These are phyloP conservation scores for Neospermospora avenae DNA, from an alignment of 2,329 filamentous ascomycete genomes.

Conservation along the genomic window DNA sequence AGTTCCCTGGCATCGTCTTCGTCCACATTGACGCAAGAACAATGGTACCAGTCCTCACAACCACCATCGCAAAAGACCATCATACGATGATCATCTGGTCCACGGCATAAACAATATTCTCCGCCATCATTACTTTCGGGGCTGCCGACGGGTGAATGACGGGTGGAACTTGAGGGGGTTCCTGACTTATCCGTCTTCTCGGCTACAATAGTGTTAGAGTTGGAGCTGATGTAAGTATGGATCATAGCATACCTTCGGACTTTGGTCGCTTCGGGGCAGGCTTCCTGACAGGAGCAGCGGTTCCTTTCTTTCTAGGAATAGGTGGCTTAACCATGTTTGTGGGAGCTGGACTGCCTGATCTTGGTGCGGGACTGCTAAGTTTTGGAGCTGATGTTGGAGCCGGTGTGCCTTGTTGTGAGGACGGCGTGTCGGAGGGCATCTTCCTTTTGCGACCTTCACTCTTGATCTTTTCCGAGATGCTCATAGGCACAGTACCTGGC, in stretches of 20 bases:
- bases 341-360: slow-evolving; percentile 21
- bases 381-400: slow-evolving; percentile 14
- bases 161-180: slow-evolving; percentile 13
- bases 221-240: neutral
- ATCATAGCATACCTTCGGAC: slow-evolving; percentile 22
- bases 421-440: slow-evolving; percentile 21
- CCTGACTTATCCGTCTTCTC: slow-evolving; percentile 7
- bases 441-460: slow-evolving; percentile 30
- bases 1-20: slow-evolving; percentile 32
- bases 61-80: slow-evolving; percentile 36
- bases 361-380: slow-evolving; percentile 15
- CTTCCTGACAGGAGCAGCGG: slow-evolving; percentile 25
- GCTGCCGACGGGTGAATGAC: slow-evolving; percentile 10
- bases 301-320: slow-evolving; percentile 28
- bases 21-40: slow-evolving; percentile 31
- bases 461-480: slow-evolving; percentile 34
- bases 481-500: slow-evolving; percentile 16
- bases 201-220: neutral
- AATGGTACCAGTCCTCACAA: slow-evolving; percentile 36
- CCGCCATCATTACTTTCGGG: slow-evolving; percentile 33
- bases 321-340: slow-evolving; percentile 25
- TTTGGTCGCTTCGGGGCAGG: slow-evolving; percentile 24
- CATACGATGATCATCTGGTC: slow-evolving; percentile 35
- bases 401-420: slow-evolving; percentile 30
- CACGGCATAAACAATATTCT: slow-evolving; percentile 35